Evolutionary conservation across 176 grass and related monocot species (phyloP).

Genomic region (Carex scoparia): DNA sequence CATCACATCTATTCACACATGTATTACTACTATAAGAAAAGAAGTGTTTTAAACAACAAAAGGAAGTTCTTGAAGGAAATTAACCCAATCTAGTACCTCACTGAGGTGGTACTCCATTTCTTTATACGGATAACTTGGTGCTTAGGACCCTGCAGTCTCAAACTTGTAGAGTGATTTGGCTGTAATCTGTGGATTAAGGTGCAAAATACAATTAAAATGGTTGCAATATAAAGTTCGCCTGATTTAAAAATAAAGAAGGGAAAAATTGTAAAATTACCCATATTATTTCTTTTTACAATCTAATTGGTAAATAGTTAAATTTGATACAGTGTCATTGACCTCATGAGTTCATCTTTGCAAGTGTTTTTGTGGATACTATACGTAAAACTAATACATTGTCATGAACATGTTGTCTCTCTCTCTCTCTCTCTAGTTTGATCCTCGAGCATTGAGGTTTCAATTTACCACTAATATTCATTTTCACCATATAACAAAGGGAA

Average conservation of each 20-base stretch:
- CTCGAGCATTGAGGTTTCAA: neutral
- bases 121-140: neutral
- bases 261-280: neutral
- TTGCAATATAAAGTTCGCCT: neutral
- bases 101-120: neutral
- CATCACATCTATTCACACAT: conserved; percentile 19
- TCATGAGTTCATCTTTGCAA: neutral
- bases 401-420: neutral
- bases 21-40: neutral
- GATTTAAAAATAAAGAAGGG: neutral
- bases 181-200: neutral
- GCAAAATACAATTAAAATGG: neutral
- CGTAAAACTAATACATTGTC: neutral
- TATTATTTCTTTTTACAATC: neutral
- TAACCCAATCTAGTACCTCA: conserved; percentile 21
- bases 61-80: neutral
- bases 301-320: neutral
- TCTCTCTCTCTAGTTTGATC: neutral
- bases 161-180: neutral
- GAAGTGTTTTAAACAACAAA: neutral
- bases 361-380: neutral
- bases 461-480: neutral
- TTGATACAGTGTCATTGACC: neutral
- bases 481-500: neutral
- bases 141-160: neutral